Evolutionary conservation across 208 protist genomes (phyloP).

Genomic region (Leishmania arabica): DNA sequence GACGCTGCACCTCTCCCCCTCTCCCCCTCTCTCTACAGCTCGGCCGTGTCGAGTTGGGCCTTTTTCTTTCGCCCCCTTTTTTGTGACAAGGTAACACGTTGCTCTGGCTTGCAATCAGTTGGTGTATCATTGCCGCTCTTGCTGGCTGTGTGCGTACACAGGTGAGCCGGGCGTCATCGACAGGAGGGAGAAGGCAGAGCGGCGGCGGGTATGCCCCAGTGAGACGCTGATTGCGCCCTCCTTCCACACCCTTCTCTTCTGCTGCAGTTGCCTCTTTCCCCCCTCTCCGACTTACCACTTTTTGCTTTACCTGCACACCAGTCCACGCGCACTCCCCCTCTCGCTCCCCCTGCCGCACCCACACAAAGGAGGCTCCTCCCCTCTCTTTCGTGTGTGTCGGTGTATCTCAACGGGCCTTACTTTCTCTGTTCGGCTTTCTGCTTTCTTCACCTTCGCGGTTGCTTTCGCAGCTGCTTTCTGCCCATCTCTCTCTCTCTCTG

Average conservation of each 20-base stretch:
- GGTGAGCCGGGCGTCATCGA: background rate
- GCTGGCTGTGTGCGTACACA: background rate
- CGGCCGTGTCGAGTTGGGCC: too few species aligned
- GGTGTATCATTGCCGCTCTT: background rate
- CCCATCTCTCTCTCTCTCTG: background rate
- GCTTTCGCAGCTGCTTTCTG: conserved; percentile 15
- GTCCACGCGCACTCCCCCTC: background rate
- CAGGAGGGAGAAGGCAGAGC: conserved; percentile 8
- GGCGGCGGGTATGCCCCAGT: background rate
- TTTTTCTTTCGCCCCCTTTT: background rate
- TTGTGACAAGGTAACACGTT: background rate
- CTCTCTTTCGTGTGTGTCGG: background rate
- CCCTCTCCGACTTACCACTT: background rate
- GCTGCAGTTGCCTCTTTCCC: background rate
- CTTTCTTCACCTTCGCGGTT: background rate
- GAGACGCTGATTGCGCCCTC: background rate
- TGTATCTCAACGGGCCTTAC: background rate
- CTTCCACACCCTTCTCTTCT: background rate
- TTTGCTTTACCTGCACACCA: background rate
- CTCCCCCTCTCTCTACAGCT: background rate
- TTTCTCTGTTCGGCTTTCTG: background rate
- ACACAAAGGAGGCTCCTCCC: background rate
- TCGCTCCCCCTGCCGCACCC: background rate
- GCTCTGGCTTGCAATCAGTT: background rate
- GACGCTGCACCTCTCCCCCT: too few species aligned